Conservation (phyloP, 495 filamentous ascomycete species). For the Penicillium flavigenum region DNA sequence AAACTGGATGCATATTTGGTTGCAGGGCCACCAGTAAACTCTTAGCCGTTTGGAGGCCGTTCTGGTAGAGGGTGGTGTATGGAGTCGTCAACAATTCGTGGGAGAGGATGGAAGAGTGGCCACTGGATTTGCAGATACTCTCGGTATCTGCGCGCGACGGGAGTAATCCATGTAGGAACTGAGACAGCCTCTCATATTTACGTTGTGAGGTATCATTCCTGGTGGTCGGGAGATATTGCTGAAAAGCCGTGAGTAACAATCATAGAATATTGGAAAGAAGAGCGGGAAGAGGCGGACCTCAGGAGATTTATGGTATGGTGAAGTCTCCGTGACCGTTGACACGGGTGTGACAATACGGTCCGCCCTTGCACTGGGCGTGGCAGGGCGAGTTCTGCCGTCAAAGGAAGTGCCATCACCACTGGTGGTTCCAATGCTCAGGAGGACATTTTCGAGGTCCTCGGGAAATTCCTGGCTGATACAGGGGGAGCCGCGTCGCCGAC, state of each 20-base stretch:
- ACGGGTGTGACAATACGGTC: slow-evolving; percentile 3
- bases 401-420: slow-evolving; percentile 5
- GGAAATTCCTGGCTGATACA: slow-evolving; percentile 18
- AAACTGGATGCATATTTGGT: slow-evolving; percentile 14
- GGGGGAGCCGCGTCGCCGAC: slow-evolving; percentile 11
- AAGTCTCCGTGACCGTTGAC: slow-evolving; percentile 6
- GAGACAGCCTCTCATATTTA: slow-evolving; percentile 12
- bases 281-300: background rate
- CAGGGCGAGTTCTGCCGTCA: background rate
- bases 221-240: background rate
- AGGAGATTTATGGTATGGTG: slow-evolving; percentile 5
- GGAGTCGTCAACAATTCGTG: slow-evolving; percentile 12
- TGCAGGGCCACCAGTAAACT: too few species aligned
- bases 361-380: background rate
- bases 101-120: slow-evolving; percentile 2
- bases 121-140: slow-evolving; percentile 15
- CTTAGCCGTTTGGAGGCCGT: slow-evolving; percentile 2
- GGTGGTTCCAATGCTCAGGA: slow-evolving; percentile 3
- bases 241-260: background rate
- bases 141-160: slow-evolving; percentile 17
- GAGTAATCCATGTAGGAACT: slow-evolving; percentile 10
- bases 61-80: slow-evolving; percentile 15
- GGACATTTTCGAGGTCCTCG: background rate
- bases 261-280: background rate
- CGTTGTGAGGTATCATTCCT: background rate